These are phyloP conservation scores for Torulaspora franciscae DNA, from an alignment of 805 yeast species.

Conservation along the genomic window DNA sequence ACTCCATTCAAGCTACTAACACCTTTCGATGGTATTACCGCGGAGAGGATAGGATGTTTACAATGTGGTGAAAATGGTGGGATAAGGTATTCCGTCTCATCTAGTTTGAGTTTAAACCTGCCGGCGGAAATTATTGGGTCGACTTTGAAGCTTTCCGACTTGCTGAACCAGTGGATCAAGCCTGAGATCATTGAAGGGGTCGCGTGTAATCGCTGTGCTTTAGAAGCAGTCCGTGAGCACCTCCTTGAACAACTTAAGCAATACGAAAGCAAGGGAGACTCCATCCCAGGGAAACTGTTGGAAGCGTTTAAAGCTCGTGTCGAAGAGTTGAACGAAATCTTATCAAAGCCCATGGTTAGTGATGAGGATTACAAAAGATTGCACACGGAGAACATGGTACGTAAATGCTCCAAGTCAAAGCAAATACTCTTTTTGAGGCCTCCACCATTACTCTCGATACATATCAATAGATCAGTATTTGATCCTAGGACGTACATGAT, in stretches of 20 bases:
- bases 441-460: conserved; percentile 77
- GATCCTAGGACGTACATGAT: conserved; percentile 81
- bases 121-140: conserved; percentile 47
- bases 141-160: conserved; percentile 45
- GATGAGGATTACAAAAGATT: conserved; percentile 73
- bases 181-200: conserved; percentile 91
- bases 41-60: conserved; percentile 86
- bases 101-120: conserved; percentile 67
- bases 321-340: conserved; percentile 46
- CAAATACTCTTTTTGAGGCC: conserved; percentile 77
- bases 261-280: conserved; percentile 22
- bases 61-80: conserved; percentile 94
- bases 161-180: conserved; percentile 61
- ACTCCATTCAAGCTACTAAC: conserved; percentile 59
- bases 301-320: conserved; percentile 44
- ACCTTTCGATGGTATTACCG: conserved; percentile 87
- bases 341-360: conserved; percentile 62
- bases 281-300: conserved; percentile 31
- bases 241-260: conserved; percentile 38
- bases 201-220: conserved; percentile 89
- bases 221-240: conserved; percentile 54
- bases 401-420: conserved; percentile 75
- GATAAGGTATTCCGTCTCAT: conserved; percentile 70
- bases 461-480: conserved; percentile 88
- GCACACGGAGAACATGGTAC: conserved; percentile 68